Evolutionary conservation across 129 eudicot species (phyloP), one percentile per base, ranked within the genome.

Genomic region (Pulicaria dysenterica): DNA sequence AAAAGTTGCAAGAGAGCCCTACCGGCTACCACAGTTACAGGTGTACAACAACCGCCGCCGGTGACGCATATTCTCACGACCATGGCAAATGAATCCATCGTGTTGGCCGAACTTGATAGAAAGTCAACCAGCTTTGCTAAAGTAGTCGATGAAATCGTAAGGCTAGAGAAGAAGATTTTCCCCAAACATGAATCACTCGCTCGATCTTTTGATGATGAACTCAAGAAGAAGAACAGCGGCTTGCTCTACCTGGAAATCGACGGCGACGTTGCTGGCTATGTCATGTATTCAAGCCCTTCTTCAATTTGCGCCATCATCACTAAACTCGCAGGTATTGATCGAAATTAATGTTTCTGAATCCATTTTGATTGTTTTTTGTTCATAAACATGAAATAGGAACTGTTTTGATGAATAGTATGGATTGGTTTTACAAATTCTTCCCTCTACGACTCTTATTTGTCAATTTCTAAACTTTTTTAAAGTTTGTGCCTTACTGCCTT

Each of bases 141-240:
- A 66, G 63, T 79, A 39, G 87, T 93, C 11, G 92, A 82, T 58
- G 96, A 85, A 39, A 87, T 93, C 12, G 95, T 83, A 59, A 82
- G 87, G 57, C 60, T 87, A 34, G 98, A 93, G 85, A 93, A 89
- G 74, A 89, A 80, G 80, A 76, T 79, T 0, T 93, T 93, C 80
- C 98, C 98, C 0, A 93, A 90, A 79, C 98, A 93, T 73, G 98
- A 90, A 79, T 93, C 98, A 2, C 88, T 93, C 4, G 88, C 98
- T 57, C 74, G 84, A 55, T 87, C 88, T 3, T 90, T 93, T 62
- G 85, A 87, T 31, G 85, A 79, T 7, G 96, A 89, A 61, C 83
- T 89, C 7, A 75, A 76, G 14, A 93, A 90, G 79, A 93, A 69
- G 83, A 93, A 87, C 78, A 44, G 81, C 31, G 98, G 98, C 7